These are phyloP conservation scores for Orbilia ellipsospora DNA, from an alignment of 2,329 filamentous ascomycete genomes.

Conservation along the genomic window DNA sequence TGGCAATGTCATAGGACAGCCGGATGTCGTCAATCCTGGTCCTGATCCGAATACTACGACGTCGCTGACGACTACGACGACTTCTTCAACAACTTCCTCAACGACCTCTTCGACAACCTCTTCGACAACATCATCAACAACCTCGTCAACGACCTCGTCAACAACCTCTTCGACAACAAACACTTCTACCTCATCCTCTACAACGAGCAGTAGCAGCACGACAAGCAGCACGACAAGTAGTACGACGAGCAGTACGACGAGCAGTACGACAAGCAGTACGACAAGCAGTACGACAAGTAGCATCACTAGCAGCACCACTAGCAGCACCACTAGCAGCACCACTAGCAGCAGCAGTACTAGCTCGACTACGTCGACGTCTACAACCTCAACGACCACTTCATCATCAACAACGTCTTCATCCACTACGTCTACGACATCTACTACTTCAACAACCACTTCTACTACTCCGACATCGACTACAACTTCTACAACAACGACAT, in stretches of 20 bases:
- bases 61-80: slow-evolving; percentile 6
- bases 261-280: background rate
- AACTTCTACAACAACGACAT: slow-evolving; percentile 19
- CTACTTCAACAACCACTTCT: slow-evolving; percentile 2
- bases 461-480: slow-evolving; percentile 8
- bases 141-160: slow-evolving; percentile 2
- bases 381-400: slow-evolving; percentile 7
- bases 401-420: slow-evolving; percentile 11
- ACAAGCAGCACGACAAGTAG: slow-evolving; percentile 5
- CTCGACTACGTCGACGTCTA: slow-evolving; percentile 9
- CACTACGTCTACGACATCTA: background rate
- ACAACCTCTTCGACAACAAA: slow-evolving; percentile 3
- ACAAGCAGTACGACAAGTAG: no score
- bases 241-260: slow-evolving; percentile 15
- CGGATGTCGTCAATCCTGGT: slow-evolving; percentile 28
- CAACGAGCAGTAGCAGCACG: background rate
- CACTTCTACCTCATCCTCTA: background rate
- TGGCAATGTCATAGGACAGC: slow-evolving; percentile 29
- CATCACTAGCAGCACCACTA: slow-evolving; percentile 5
- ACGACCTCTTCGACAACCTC: slow-evolving; percentile 12
- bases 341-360: slow-evolving; percentile 12
- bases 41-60: slow-evolving; percentile 9
- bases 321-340: slow-evolving; percentile 12
- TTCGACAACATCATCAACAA: slow-evolving; percentile 1
- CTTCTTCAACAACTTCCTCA: slow-evolving; percentile 10